Conservation (phyloP, 495 filamentous ascomycete species). For the Talaromyces liani region DNA sequence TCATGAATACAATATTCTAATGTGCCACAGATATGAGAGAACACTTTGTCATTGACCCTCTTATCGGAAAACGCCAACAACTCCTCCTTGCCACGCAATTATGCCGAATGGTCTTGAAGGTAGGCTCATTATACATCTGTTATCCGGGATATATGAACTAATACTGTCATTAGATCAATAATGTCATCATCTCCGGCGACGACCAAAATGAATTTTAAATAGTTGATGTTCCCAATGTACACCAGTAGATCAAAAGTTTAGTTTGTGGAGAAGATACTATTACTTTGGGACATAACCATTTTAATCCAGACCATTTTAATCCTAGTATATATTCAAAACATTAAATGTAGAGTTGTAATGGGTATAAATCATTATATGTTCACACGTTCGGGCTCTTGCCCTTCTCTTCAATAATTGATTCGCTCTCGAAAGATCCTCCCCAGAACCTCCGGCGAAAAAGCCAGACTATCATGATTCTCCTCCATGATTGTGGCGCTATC, state of each 20-base stretch:
- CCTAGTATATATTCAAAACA: neutral
- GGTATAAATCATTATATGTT: neutral
- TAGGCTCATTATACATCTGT: conserved; percentile 32
- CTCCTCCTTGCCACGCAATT: conserved; percentile 92
- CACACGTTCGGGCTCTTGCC: neutral
- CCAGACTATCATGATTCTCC: conserved; percentile 27
- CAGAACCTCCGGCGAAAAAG: conserved; percentile 16
- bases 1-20: neutral
- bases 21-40: conserved; percentile 71
- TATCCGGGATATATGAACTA: too few species aligned
- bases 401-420: neutral
- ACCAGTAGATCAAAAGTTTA: conserved; percentile 43
- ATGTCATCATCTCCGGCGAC: conserved; percentile 90
- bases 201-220: conserved; percentile 87
- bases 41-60: conserved; percentile 93
- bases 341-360: neutral
- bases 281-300: neutral
- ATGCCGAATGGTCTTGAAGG: conserved; percentile 98
- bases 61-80: conserved; percentile 97
- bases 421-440: conserved; percentile 13
- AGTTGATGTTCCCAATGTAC: neutral
- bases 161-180: conserved; percentile 47
- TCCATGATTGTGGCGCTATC: conserved; percentile 11
- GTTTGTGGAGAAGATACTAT: neutral
- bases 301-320: neutral